Base-by-base conservation (phyloP, 495 filamentous ascomycete species). In the Aspergillus cristatus region DNA sequence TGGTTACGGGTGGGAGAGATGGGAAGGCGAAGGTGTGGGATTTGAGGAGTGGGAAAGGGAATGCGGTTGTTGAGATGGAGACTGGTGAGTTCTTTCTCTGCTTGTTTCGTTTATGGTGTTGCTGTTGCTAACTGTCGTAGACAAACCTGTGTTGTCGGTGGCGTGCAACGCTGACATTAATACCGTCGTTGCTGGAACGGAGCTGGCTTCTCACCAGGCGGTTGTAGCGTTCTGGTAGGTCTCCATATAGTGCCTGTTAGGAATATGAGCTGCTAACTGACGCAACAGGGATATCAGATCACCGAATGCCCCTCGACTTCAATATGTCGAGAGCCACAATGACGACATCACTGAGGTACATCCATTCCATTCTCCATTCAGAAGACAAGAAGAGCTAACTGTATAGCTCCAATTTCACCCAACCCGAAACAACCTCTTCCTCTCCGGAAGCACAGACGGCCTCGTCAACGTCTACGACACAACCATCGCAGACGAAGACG, bases 361-460 rank as follows among this genome's bases (percentile, higher is more conserved):
- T 38, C 7, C 22, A 20, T 28, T 20, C 18, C 17, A 6, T 10
- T 7, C n/a, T 30, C 14, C 16, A n/a, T 6, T 14, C 14, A 13
- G 24, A 11, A 42, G 20, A 14, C 34, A 11, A 42, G n/a, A n/a
- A n/a, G n/a, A 30, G 7, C 14, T 42, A 28, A 45, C 28, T 4
- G 10, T 12, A 41, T 57, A 83, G 72, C 70, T 93, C 8, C 72
- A 78, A 58, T 86, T 82, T 50, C 81, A 89, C 60, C 80, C 81
- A 28, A 70, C 58, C 26, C 59, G 61, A 22, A 70, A 74, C 24
- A 63, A 72, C 35, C 66, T 82, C 20, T 70, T 96, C 11, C 70
- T 94, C 14, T 88, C 86, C 20, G 87, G 86, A 42, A 88, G 84
- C 36, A 95, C 87, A n/a, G 91, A 98, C 65, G 84, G 84, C 11